A percentile compares a stretch with the other conserved stretches of the same genome.
Conservation (phyloP, 148 eudicot genomes). For the Silene uniflora region DNA sequence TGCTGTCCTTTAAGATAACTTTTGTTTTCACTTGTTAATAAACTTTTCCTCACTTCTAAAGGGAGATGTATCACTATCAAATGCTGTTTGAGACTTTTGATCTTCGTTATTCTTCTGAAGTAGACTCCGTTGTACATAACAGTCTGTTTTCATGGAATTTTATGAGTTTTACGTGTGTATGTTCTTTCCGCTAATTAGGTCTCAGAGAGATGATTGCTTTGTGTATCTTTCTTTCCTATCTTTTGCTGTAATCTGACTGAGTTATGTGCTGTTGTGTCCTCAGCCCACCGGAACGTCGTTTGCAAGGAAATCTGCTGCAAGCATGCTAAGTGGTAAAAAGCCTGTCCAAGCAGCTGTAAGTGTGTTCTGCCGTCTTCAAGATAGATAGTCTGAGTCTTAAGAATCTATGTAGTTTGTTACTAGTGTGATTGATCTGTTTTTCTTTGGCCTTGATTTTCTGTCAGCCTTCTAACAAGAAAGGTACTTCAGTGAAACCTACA, state of each 20-base stretch:
- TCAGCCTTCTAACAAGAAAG: conserved; percentile 76
- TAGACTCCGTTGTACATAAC: not conserved
- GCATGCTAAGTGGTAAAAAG: conserved; percentile 96
- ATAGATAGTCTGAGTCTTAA: not conserved
- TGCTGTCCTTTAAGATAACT: not conserved
- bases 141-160: too few relatives aligned
- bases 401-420: not conserved
- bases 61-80: not conserved
- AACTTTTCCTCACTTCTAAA: not conserved
- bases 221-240: not conserved
- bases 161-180: too few relatives aligned
- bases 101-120: not conserved
- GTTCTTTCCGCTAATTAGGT: not conserved
- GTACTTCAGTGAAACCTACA: conserved; percentile 52
- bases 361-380: conserved; percentile 16
- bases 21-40: not conserved
- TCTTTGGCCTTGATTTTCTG: conserved; percentile 11
- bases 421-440: not conserved
- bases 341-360: conserved; percentile 70
- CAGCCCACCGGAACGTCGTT: conserved; percentile 63
- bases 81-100: not conserved
- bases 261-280: not conserved
- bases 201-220: not conserved
- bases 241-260: not conserved
- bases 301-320: conserved; percentile 81